Conservation (phyloP, 257 asterid species). For the Scutellaria galericulata region DNA sequence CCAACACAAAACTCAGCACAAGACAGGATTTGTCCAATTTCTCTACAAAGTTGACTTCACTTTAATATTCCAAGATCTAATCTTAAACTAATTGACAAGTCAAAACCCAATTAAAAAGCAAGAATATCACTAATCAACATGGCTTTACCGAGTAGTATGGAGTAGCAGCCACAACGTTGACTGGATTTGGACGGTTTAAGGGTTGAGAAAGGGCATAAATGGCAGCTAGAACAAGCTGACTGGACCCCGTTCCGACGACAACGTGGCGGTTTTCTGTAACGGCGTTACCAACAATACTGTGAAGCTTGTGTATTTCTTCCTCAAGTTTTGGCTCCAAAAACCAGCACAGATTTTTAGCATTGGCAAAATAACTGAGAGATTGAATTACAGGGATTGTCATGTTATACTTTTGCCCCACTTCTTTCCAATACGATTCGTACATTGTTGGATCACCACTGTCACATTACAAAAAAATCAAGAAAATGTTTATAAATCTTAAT, state of each 20-base stretch:
- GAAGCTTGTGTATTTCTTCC: constrained; percentile 58
- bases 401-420: constrained; percentile 36
- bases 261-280: constrained; percentile 49
- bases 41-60: constrained; percentile 34
- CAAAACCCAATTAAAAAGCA: not conserved
- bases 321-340: constrained; percentile 79
- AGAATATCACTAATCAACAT: not conserved
- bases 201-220: constrained; percentile 62
- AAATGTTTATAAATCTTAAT: not conserved
- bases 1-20: constrained; percentile 43
- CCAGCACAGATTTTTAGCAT: constrained; percentile 64
- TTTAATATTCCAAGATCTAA: constrained; percentile 20
- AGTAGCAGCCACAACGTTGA: constrained; percentile 66
- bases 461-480: not conserved
- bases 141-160: constrained; percentile 76
- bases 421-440: constrained; percentile 53
- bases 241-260: constrained; percentile 83
- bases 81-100: constrained; percentile 14
- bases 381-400: constrained; percentile 48
- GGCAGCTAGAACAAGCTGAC: constrained; percentile 79
- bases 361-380: constrained; percentile 72
- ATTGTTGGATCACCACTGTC: constrained; percentile 58
- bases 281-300: constrained; percentile 67
- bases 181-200: constrained; percentile 47
- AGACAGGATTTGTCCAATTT: constrained; percentile 40